Evolutionary conservation across 192 early-diverging fungal genomes (phyloP), one percentile per base, ranked within the genome.

Genomic region (Jimgerdemannia flammicorona): DNA sequence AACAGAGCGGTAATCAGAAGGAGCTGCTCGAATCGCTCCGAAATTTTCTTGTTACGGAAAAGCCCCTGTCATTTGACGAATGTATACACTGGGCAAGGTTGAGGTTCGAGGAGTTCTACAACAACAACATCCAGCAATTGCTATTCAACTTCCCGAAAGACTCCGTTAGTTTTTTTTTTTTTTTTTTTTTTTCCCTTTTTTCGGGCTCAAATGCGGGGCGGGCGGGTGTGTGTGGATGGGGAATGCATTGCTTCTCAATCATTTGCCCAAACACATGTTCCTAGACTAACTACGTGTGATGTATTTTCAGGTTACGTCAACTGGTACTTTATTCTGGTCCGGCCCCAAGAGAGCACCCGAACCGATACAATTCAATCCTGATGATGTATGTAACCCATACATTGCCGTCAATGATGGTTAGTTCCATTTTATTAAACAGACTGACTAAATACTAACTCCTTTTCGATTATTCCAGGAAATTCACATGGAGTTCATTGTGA

Each of bases 61-160:
- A 92, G 76, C 95, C 97, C 20, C 83, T 90, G 72, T 84, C 91
- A 17, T 99, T 98, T 78, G 92, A 94, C 39, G 93, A 97, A 75
- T 99, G 98, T 81, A 84, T 98, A 68, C 85, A 75, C 14, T 98
- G 98, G 97, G 97, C 95, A 0, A 90, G 97, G 43, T 80, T 89
- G 67, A 88, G 92, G 85, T 98, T 99, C 84, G 96, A 99, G 80
- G 96, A 98, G 75, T 86, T 91, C 75, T 98, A 87, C 86, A 90
- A 88, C 88, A 97, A 98, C 87, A 89, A 89, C 66, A 97, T 98
- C 77, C 88, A 91, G 74, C 98, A 99, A 84, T 85, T 99, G 64
- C 82, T 99, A 71, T 98, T 91, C 89, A 98, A 97, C 83, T 99
- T 99, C 91, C 97, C 98, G 19, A 88, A 86, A 72, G 98, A 98